Evolutionary conservation across 176 grass and related monocot species (phyloP), one percentile per base, ranked within the genome.

Genomic region (Tuctoria greenei): DNA sequence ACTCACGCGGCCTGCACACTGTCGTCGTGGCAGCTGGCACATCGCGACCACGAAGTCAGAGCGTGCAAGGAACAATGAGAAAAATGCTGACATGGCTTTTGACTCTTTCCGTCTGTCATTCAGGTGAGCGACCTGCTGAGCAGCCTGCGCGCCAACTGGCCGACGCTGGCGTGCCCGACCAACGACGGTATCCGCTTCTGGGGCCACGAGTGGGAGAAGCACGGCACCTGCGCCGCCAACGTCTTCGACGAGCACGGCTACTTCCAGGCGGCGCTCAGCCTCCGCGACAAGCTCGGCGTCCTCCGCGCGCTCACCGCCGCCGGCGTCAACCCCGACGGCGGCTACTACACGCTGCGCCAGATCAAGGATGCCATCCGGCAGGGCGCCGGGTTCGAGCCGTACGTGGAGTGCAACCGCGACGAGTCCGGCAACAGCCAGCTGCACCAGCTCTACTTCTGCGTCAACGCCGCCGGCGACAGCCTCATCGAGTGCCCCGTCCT

Each of bases 151-250:
- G 5, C 41, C 1, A 26, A 88, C 0, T 98, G 95, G 95, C 95
- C 95, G 39, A 92, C 95, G 45, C 72, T 98, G 60, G 88, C 91
- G 18, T 98, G 95, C 68, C 95, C 95, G 10, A 72, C 72, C 18
- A 72, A 38, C 71, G 91, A 95, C 52, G 95, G 95, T 0, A 31
- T 79, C 24, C 44, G n/a, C 0, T 98, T 98, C 82, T 98, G 95
- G 95, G 64, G 58, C 18, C 95, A 98, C 54, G 95, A 92, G 77
- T 95, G 95, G 95, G 87, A 92, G 68, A 98, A 98, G 81, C 95
- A 98, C 77, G 95, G 95, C 79, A 95, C 95, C 47, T 95, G 95
- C 63, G 79, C 95, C 2, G 60, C 73, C 46, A 36, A 76, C 54
- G 5, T 86, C 34, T 79, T 98, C 78, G 71, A 94, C 64, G 78